Base-by-base conservation (phyloP, 352 stramenopile species). In the Phytophthora fragariae region DNA sequence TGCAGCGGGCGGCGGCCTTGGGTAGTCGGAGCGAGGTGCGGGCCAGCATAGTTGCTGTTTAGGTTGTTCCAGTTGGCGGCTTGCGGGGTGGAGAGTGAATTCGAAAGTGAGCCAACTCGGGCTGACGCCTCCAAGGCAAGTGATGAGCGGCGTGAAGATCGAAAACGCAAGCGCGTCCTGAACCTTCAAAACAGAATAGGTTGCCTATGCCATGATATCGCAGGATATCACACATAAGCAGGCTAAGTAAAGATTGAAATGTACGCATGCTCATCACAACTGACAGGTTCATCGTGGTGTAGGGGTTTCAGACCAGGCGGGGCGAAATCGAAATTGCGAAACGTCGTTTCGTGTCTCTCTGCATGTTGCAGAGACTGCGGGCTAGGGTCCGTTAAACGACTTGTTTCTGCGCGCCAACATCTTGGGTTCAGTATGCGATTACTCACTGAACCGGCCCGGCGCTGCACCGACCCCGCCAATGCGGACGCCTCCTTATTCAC, bases 331-430 rank as follows among this genome's bases (percentile, higher is more conserved):
- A 57, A 37, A 57, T 29, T 12, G 27, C 31, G 56, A 76, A 78
- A 75, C 54, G 63, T 41, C 61, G 72, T 49, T 72, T 76, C 73
- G 73, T 80, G 76, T 83, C 73, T 83, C 63, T 81, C 70, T 79
- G 65, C 62, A 80, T 76, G 72, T 83, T 85, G 79, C 75, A 85
- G 60, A 65, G 46, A 47, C 17, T 3, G 39, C 57, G 57, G 50
- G 50, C 14, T 57, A 57, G 50, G 50, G 50, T n/a, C 10, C 47
- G 19, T 54, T 54, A 24, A 54, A 31, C 47, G 58, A 14, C 60
- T 10, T 6, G 61, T 66, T 47, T 66, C 3, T 70, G 47, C n/a
- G 12, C 53, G n/a, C 14, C 39, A 14, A 64, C 33, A 58, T 72
- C 66, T 69, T 69, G 31, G 19, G 17, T 46, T 69, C 55, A 69